phyloP scores from a whole-genome alignment of 2,329 filamentous ascomycete genomes.

The Hypoxylon sp. region DNA sequence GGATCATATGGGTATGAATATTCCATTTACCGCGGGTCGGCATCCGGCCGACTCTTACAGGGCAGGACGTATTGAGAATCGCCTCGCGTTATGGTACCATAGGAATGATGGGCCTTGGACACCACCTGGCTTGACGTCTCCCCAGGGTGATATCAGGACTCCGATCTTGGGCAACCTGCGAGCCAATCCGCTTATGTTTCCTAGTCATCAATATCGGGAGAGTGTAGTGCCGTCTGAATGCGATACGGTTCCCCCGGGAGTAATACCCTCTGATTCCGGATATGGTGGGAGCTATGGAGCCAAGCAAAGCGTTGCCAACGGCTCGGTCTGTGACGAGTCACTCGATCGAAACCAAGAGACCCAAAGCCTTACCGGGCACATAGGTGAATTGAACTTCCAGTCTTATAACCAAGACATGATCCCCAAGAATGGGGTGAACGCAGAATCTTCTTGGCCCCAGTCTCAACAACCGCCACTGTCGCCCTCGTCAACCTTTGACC shows the following conservation, averaged over 20 bases:
- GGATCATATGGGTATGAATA: conserved; percentile 34
- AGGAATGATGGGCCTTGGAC: conserved; percentile 62
- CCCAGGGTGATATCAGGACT: conserved; percentile 53
- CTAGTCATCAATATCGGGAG: conserved; percentile 56
- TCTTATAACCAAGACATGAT: conserved; percentile 39
- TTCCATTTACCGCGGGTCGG: conserved; percentile 27
- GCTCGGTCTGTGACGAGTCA: conserved; percentile 61
- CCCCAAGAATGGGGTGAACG: conserved; percentile 28
- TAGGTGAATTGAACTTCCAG: conserved; percentile 52
- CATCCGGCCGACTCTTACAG: conserved; percentile 20
- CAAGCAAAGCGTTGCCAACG: conserved; percentile 61
- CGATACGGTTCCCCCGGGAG: conserved; percentile 55
- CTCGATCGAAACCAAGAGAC: conserved; percentile 58
- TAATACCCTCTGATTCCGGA: conserved; percentile 62
- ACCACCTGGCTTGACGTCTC: conserved; percentile 54
- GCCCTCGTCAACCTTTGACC: conserved; percentile 20
- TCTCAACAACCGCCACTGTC: conserved; percentile 29
- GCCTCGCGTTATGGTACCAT: conserved; percentile 57
- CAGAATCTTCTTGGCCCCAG: conserved; percentile 34
- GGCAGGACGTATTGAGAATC: conserved; percentile 33
- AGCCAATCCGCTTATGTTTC: conserved; percentile 48
- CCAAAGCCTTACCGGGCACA: conserved; percentile 56
- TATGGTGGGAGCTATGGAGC: conserved; percentile 61
- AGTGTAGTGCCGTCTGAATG: conserved; percentile 58
- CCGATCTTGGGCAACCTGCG: conserved; percentile 48